Conservation (phyloP, 2,329 filamentous ascomycete species). For the Talaromyces sp. region DNA sequence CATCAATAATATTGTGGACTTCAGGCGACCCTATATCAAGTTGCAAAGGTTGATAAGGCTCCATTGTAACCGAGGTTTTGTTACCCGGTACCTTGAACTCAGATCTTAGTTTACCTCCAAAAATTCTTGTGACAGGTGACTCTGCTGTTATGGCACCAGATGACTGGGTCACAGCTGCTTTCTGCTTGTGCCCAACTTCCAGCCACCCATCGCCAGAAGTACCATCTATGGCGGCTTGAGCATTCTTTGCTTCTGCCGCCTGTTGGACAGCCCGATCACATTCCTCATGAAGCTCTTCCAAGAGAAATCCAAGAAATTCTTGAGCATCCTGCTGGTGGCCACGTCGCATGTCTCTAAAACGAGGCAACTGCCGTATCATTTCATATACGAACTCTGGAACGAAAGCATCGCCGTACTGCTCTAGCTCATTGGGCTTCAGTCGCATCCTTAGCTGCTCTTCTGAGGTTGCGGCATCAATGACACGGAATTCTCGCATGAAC, state of each 20-base stretch:
- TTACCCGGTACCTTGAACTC: constrained; percentile 84
- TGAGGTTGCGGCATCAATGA: constrained; percentile 77
- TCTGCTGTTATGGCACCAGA: constrained; percentile 73
- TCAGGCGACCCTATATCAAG: constrained; percentile 88
- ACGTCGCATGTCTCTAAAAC: constrained; percentile 90
- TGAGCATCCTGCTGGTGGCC: constrained; percentile 98
- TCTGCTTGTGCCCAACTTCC: constrained; percentile 92
- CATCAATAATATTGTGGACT: constrained; percentile 89
- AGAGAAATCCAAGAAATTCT: constrained; percentile 90
- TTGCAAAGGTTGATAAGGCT: constrained; percentile 92
- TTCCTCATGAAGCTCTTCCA: constrained; percentile 92
- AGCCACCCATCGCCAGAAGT: constrained; percentile 73
- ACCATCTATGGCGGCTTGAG: constrained; percentile 38
- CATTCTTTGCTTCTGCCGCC: constrained; percentile 50
- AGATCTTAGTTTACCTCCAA: constrained; percentile 86
- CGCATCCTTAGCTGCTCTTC: constrained; percentile 72
- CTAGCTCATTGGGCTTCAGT: constrained; percentile 80
- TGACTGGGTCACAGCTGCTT: constrained; percentile 79
- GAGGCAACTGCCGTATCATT: constrained; percentile 80
- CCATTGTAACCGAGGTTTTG: constrained; percentile 87
- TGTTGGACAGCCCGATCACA: constrained; percentile 74
- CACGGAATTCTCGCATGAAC: constrained; percentile 90
- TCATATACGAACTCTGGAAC: constrained; percentile 95
- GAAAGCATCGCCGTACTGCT: constrained; percentile 88
- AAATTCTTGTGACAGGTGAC: constrained; percentile 90